Base-by-base conservation (phyloP, 2,329 filamentous ascomycete genomes). In the Talaromyces amestolkiae region DNA sequence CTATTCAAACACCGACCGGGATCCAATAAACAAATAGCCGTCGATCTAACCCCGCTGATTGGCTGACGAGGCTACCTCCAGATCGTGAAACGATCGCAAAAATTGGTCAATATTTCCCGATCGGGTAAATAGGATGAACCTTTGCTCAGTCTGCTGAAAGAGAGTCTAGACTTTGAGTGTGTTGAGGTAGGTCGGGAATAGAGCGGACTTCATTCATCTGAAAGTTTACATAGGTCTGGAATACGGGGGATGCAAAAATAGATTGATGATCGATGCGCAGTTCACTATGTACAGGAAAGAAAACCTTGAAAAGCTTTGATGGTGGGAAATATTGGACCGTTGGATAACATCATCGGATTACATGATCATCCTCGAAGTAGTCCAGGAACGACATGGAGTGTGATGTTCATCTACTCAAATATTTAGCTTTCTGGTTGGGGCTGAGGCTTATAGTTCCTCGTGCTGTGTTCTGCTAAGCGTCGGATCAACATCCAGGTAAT, bases 71-170 rank as follows among this genome's bases (percentile, higher is more conserved):
- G 7, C 45, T 6, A 53, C 10, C n/a, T 35, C 5, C 31, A 35
- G 51, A 35, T 56, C 31, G n/a, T 15, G 31, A 56, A n/a, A 54
- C 27, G n/a, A 37, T 56, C 51, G 51, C 51, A 56, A 56, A 56
- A 56, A 37, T 56, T 22, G 31, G 53, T 22, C 53, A 37, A 37
- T 56, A 22, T 56, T 56, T 24, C 6, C 31, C 6, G 6, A 17
- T 37, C 3, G 3, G 47, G 11, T 51, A 51, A 27, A 22, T 47
- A 11, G n/a, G 19, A 33, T n/a, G 15, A 11, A 4, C n/a, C 8
- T 33, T 53, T 31, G 27, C 27, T 31, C 27, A 31, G 27, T 31
- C 3, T 31, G 27, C 27, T 31, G 27, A 31, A 31, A 31, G 27
- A 31, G 27, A 4, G 27, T 31, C 27, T 41, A n/a, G 39, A 41